phyloP scores from a whole-genome alignment of 306 rosid species.

The Vigna angularis region DNA sequence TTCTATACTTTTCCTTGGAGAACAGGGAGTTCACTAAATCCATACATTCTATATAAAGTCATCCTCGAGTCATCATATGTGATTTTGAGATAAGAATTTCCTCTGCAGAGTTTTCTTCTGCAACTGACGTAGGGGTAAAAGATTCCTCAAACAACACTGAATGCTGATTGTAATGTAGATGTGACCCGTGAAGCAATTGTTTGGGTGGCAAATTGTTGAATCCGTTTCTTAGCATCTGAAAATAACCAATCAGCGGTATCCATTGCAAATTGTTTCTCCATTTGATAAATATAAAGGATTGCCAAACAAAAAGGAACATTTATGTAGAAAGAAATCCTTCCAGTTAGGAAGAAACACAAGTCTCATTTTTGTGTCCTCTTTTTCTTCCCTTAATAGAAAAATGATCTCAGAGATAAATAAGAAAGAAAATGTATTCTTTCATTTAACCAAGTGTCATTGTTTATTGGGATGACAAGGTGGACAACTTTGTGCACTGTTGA shows the following conservation, averaged over 20 bases:
- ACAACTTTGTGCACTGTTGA: background rate
- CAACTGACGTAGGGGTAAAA: background rate
- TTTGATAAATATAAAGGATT: background rate
- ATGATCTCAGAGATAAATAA: background rate
- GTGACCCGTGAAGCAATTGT: constrained; percentile 72
- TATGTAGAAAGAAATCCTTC: background rate
- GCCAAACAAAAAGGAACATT: background rate
- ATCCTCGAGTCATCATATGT: background rate
- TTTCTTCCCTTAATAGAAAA: background rate
- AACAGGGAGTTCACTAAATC: background rate
- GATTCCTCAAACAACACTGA: constrained; percentile 66
- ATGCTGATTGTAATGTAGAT: constrained; percentile 81
- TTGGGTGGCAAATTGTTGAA: constrained; percentile 84
- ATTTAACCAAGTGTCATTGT: background rate
- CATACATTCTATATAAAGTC: background rate
- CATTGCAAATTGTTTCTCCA: background rate
- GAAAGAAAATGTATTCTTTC: background rate
- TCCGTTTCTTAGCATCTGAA: constrained; percentile 87
- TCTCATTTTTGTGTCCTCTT: background rate
- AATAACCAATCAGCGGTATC: constrained; percentile 38
- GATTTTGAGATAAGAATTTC: background rate
- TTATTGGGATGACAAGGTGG: background rate
- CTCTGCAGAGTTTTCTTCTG: background rate
- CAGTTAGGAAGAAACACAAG: background rate
- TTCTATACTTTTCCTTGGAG: background rate